phyloP scores from a whole-genome alignment of 495 filamentous ascomycete species.

The Neurospora sp. region DNA sequence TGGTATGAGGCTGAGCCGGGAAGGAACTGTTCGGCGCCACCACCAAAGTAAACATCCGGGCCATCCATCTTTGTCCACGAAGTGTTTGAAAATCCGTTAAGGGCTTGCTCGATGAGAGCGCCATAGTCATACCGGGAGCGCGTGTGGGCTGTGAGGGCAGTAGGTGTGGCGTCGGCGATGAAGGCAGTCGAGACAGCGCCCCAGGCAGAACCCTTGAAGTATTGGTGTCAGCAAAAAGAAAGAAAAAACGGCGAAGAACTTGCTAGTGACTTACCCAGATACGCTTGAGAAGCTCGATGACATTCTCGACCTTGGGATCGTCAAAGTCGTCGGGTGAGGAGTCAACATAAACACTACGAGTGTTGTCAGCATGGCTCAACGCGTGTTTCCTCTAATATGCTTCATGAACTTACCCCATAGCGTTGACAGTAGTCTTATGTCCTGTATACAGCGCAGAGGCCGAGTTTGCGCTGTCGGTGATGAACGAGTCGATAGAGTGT shows the following conservation, averaged over 20 bases:
- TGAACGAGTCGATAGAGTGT: slow-evolving; percentile 65
- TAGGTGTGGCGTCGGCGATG: slow-evolving; percentile 65
- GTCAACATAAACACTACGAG: slow-evolving; percentile 51
- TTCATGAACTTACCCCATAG: slow-evolving; percentile 39
- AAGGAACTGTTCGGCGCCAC: slow-evolving; percentile 63
- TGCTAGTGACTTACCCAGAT: slow-evolving; percentile 37
- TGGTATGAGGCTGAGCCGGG: slow-evolving; percentile 42
- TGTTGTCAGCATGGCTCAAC: background rate
- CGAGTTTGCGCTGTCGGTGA: slow-evolving; percentile 69
- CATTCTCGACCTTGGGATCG: slow-evolving; percentile 71
- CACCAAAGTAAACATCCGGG: slow-evolving; percentile 64
- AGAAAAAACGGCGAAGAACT: background rate
- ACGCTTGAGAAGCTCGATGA: slow-evolving; percentile 59
- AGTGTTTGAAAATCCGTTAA: slow-evolving; percentile 51
- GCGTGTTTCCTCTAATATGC: background rate
- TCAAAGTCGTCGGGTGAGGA: slow-evolving; percentile 54
- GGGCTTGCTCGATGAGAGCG: slow-evolving; percentile 49
- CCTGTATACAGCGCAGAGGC: slow-evolving; percentile 65
- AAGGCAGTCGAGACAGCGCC: slow-evolving; percentile 55
- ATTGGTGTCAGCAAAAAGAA: background rate
- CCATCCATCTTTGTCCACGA: slow-evolving; percentile 58
- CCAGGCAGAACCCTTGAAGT: slow-evolving; percentile 31
- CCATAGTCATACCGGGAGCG: slow-evolving; percentile 51
- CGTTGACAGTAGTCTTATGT: slow-evolving; percentile 66
- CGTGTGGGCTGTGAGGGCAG: slow-evolving; percentile 56